A percentile compares a stretch with the other conserved stretches of the same genome.
Evolutionary conservation across 2,329 filamentous ascomycete genomes (phyloP).

Genomic region (Blastomyces gilchristii): DNA sequence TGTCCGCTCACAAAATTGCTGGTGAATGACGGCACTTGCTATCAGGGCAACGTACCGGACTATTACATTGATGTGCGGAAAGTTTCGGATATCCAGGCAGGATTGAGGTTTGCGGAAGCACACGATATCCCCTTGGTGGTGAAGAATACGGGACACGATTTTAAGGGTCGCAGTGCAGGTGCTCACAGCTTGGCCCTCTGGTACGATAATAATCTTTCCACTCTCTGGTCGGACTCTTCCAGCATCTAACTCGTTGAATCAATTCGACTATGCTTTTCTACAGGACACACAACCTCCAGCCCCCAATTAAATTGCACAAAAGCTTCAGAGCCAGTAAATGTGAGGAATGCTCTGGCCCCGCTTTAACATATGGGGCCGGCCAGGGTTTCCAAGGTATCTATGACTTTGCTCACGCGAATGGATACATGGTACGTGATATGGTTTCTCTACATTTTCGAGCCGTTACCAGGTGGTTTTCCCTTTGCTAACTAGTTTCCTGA

Average conservation of each 20-base stretch:
- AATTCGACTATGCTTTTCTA: neutral
- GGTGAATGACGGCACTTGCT: conserved; percentile 15
- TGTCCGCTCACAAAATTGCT: conserved; percentile 7
- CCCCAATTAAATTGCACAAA: conserved; percentile 14
- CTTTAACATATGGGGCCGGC: conserved; percentile 16
- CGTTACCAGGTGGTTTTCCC: neutral
- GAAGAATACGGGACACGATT: conserved; percentile 49
- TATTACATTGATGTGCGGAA: conserved; percentile 19
- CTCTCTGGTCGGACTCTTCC: neutral
- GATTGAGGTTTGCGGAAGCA: conserved; percentile 17
- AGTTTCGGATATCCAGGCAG: conserved; percentile 15
- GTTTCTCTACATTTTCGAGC: too few relatives aligned
- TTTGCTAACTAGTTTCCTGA: conserved; percentile 20
- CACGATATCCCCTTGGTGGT: conserved; percentile 35
- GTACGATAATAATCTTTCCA: conserved; percentile 7
- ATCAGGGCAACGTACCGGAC: conserved; percentile 21
- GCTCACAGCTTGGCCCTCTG: conserved; percentile 27
- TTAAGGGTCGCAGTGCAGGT: conserved; percentile 32
- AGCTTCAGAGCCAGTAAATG: conserved; percentile 14
- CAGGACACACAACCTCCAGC: conserved; percentile 15
- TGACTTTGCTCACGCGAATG: conserved; percentile 14
- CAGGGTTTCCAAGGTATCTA: conserved; percentile 17
- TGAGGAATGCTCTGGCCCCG: conserved; percentile 8
- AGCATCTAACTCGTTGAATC: conserved; percentile 1
- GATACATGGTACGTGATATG: conserved; percentile 9